Percentiles rank a stretch among this genome's conserved stretches.
phyloP scores from a whole-genome alignment of 1,284 basidiomycete species.

The Athelia sp. region DNA sequence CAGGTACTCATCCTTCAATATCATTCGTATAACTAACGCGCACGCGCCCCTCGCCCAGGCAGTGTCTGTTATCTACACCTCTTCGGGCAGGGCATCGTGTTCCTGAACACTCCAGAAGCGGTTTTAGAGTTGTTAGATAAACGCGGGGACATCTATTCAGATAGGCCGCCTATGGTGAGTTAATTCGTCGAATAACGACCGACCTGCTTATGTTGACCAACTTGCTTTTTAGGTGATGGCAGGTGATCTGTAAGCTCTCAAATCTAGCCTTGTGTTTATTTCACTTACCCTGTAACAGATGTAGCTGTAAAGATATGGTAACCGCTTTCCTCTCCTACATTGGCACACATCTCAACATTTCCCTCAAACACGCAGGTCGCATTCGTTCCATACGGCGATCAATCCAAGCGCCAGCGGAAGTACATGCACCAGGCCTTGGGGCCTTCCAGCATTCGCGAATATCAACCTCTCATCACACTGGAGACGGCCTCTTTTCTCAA shows the following conservation, averaged over 20 bases:
- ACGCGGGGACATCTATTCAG: conserved; percentile 64
- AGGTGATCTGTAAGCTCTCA: conserved; percentile 45
- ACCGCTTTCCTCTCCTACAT: no score
- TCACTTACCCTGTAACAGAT: conserved; percentile 22
- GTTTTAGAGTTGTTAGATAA: conserved; percentile 62
- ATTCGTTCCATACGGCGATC: conserved; percentile 61
- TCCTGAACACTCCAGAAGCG: conserved; percentile 56
- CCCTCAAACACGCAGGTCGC: no score
- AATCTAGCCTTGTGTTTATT: not conserved
- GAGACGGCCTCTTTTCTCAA: conserved; percentile 47
- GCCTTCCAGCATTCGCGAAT: conserved; percentile 42
- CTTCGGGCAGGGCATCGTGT: conserved; percentile 58
- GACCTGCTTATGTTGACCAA: not conserved
- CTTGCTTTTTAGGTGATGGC: conserved; percentile 36
- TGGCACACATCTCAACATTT: no score
- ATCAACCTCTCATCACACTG: conserved; percentile 52
- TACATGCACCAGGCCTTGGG: conserved; percentile 62
- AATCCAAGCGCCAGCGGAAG: conserved; percentile 57
- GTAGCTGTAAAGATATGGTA: conserved; percentile 69
- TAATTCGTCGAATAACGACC: no score
- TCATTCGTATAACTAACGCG: no score
- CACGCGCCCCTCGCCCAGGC: no score
- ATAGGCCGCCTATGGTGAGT: conserved; percentile 54
- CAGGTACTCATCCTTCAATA: no score
- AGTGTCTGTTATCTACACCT: conserved; percentile 61